Evolutionary conservation across 2,329 filamentous ascomycete genomes (phyloP), one percentile per base, ranked within the genome.

Genomic region (Ceratocystis cacaofunesta): DNA sequence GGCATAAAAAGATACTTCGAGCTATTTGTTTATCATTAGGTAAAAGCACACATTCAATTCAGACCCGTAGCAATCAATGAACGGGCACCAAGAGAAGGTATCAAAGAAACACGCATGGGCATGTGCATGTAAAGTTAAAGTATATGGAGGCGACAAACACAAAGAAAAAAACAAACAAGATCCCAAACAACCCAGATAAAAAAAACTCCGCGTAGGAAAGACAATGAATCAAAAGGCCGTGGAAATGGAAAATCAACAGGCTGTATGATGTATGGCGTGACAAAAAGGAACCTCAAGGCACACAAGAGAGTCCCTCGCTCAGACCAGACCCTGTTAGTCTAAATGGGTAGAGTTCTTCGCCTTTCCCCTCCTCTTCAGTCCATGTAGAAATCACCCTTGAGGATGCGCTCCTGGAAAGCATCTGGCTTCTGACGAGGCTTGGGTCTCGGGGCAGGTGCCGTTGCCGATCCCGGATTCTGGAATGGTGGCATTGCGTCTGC

Each of bases 331-430:
- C 28, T 8, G n/a, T 5, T n/a, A 19, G 15, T 4, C 7, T 58
- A n/a, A 41, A 41, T 2, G 15, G 25, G 44, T 41, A 19, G n/a
- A 10, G 28, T 8, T 36, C 12, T 25, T 36, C 55, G 12, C 10
- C 15, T n/a, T 36, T n/a, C 7, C 55, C 12, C 50, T 30, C 10
- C 28, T 30, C 52, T 68, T 80, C 80, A 96, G 73, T 96, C 92
- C 91, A 97, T 96, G 78, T 94, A 94, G 72, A 99, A 97, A 73
- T 99, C 94, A 58, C 92, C 94, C 78, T 96, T 94, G 70, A 99
- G 82, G 71, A 99, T 97, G 70, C 95, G 85, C 81, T 99, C 94
- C 76, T 96, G 92, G 78, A 96, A 94, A 69, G 88, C 88, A 77
- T 99, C 94, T 36, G 92, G 92, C 79, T 92, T 95, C 69, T 80